Conservation (phyloP, 2,329 filamentous ascomycete species). For the Trichoderma brevicompactum region DNA sequence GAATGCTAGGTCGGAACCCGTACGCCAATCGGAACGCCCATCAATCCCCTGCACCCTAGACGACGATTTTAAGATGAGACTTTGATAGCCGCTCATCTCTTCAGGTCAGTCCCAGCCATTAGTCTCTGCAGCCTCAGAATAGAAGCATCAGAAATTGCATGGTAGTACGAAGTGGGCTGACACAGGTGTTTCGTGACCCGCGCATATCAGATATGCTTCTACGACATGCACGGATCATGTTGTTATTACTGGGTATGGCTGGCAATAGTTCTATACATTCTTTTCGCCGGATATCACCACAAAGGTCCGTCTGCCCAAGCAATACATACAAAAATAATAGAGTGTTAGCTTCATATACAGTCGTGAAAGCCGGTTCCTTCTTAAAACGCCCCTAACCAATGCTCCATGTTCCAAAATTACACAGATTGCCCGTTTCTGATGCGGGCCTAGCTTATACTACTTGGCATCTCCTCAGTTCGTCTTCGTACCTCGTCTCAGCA, state of each 20-base stretch:
- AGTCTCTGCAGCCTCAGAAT: slow-evolving; percentile 5
- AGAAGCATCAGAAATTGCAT: slow-evolving; percentile 7
- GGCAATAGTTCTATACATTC: too few species aligned
- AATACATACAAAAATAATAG: background rate
- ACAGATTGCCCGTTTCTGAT: background rate
- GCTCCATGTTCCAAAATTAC: slow-evolving; percentile 12
- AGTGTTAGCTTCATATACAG: background rate
- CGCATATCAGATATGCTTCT: background rate
- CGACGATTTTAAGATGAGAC: slow-evolving; percentile 16
- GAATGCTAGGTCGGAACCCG: background rate
- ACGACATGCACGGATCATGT: background rate
- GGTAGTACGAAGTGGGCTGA: background rate
- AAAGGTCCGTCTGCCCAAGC: background rate
- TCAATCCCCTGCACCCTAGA: slow-evolving; percentile 16
- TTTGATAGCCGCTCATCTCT: slow-evolving; percentile 21
- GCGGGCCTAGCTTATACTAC: background rate
- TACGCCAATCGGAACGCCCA: slow-evolving; percentile 10
- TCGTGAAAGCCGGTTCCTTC: background rate
- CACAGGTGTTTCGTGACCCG: background rate
- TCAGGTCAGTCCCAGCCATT: background rate
- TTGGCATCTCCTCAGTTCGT: background rate
- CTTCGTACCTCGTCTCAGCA: background rate
- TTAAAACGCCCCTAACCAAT: slow-evolving; percentile 12
- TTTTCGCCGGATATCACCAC: background rate
- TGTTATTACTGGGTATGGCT: background rate